These are phyloP conservation scores for Xerocomus spinulosus DNA, from an alignment of 768 basidiomycete genomes.

Conservation along the genomic window DNA sequence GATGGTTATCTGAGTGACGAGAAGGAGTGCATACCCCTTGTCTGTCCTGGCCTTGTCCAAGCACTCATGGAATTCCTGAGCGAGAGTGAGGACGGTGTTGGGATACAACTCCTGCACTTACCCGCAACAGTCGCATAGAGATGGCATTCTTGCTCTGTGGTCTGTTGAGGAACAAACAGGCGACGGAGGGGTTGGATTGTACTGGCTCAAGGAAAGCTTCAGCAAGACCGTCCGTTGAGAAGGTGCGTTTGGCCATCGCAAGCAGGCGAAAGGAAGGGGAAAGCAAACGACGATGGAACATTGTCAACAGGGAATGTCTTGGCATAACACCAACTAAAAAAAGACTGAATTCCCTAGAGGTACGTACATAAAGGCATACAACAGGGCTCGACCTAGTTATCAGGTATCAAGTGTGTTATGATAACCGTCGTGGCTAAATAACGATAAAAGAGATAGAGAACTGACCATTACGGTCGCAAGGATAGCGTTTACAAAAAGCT, in stretches of 20 bases:
- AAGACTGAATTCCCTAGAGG: no score
- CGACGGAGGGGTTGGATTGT: slow-evolving; percentile 56
- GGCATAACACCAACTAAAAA: no score
- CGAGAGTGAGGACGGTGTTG: slow-evolving; percentile 4
- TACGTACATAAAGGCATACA: no score
- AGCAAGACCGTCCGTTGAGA: slow-evolving; percentile 19
- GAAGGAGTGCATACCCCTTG: slow-evolving; percentile 44
- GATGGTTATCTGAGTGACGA: neutral
- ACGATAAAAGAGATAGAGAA: slow-evolving; percentile 9
- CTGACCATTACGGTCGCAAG: neutral
- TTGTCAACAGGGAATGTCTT: neutral
- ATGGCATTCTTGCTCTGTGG: slow-evolving; percentile 87
- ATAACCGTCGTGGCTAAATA: slow-evolving; percentile 24
- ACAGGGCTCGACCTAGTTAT: no score
- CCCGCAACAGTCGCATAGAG: slow-evolving; percentile 65
- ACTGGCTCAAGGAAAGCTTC: slow-evolving; percentile 49
- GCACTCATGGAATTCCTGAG: slow-evolving; percentile 67
- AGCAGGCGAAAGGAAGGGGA: neutral
- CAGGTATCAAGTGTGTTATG: no score
- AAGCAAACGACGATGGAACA: slow-evolving; percentile 6
- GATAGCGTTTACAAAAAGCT: slow-evolving; percentile 6
- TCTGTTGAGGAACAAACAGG: slow-evolving; percentile 73
- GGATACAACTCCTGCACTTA: slow-evolving; percentile 22
- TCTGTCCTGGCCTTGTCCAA: slow-evolving; percentile 64
- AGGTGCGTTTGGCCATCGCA: slow-evolving; percentile 8